These are phyloP conservation scores for Nemania sp. DNA, from an alignment of 2,329 filamentous ascomycete species.

Conservation along the genomic window DNA sequence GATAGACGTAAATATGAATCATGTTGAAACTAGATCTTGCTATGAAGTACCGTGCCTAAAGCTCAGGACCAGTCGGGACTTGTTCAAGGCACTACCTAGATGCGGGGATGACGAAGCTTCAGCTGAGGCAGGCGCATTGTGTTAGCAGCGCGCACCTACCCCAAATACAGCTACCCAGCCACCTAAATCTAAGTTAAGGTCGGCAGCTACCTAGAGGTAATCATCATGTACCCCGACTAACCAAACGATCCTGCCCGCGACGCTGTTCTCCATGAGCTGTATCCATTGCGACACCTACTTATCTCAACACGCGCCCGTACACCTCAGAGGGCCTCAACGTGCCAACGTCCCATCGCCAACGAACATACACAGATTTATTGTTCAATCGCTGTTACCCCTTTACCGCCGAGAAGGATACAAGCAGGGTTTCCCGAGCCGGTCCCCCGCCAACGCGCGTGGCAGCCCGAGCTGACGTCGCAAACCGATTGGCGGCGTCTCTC, in stretches of 20 bases:
- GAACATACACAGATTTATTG: neutral
- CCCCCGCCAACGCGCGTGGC: slow-evolving; percentile 13
- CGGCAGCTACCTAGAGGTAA: neutral
- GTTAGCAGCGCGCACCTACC: slow-evolving; percentile 5
- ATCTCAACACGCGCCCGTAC: too few species aligned
- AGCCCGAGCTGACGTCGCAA: slow-evolving; percentile 10
- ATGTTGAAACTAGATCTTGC: too few species aligned
- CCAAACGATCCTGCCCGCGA: too few species aligned
- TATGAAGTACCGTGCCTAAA: too few species aligned
- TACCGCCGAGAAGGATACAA: neutral
- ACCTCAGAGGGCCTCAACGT: neutral
- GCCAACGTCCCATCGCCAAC: neutral
- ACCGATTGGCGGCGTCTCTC: slow-evolving; percentile 12
- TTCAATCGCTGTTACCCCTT: neutral
- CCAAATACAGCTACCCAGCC: neutral
- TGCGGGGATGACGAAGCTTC: neutral
- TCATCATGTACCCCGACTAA: too few species aligned
- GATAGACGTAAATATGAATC: too few species aligned
- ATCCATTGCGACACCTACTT: too few species aligned
- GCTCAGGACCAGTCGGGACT: too few species aligned
- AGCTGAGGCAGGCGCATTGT: slow-evolving; percentile 4
- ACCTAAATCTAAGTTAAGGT: neutral
- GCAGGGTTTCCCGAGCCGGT: neutral
- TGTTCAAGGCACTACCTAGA: too few species aligned
- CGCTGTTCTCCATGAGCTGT: too few species aligned